Conservation (phyloP, 805 yeast species). For the Brettanomyces anomalus region DNA sequence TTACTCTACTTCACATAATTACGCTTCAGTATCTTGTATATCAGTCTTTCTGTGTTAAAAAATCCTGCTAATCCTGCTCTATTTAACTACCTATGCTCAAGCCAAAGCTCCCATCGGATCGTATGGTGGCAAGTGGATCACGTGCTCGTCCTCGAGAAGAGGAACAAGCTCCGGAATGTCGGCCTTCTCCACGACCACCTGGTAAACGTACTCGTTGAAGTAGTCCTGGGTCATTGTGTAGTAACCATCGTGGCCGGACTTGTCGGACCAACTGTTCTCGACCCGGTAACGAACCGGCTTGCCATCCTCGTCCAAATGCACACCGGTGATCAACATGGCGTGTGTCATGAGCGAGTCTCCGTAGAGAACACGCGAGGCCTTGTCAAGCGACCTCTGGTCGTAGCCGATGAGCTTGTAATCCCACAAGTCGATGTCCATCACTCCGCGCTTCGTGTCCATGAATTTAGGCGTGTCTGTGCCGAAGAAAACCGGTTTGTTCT, state of each 20-base stretch:
- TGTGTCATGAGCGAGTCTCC: slow-evolving; percentile 79
- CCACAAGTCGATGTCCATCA: slow-evolving; percentile 66
- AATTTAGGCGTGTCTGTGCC: slow-evolving; percentile 86
- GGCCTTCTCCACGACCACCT: slow-evolving; percentile 50
- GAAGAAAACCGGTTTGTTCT: slow-evolving; percentile 74
- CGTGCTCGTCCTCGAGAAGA: slow-evolving; percentile 32
- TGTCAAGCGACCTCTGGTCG: slow-evolving; percentile 37
- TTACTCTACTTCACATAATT: no score
- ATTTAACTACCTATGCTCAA: no score
- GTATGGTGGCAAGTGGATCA: slow-evolving; percentile 61
- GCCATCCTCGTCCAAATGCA: slow-evolving; percentile 57
- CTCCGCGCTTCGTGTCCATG: slow-evolving; percentile 52
- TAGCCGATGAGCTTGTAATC: slow-evolving; percentile 51
- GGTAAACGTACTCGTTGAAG: slow-evolving; percentile 68
- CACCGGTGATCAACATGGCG: slow-evolving; percentile 82
- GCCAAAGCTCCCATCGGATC: slow-evolving; percentile 79
- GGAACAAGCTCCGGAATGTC: slow-evolving; percentile 35
- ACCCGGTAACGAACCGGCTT: slow-evolving; percentile 62
- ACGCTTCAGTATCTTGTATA: no score
- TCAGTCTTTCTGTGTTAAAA: no score
- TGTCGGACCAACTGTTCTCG: slow-evolving; percentile 73
- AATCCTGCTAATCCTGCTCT: no score
- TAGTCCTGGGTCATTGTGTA: slow-evolving; percentile 66
- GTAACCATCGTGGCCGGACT: slow-evolving; percentile 57
- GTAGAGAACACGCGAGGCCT: slow-evolving; percentile 62